Evolutionary conservation across 805 yeast genomes (phyloP).

Genomic region (Diddensiella caesifluorescens): DNA sequence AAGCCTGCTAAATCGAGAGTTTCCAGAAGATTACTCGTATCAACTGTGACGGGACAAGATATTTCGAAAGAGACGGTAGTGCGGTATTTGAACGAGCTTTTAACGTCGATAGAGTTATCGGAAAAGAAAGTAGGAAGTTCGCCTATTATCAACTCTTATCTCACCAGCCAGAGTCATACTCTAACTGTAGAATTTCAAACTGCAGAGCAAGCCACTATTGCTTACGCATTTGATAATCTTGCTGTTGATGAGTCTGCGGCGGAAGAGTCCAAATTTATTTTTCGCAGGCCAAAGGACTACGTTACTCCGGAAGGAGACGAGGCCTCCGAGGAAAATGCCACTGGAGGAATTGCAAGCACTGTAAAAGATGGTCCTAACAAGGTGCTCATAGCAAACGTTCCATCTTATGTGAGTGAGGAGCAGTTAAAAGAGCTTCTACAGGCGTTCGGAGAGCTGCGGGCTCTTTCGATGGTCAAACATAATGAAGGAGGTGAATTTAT

Average conservation of each 20-base stretch:
- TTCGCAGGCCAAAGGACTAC: slow-evolving; percentile 44
- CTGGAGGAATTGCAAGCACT: slow-evolving; percentile 2
- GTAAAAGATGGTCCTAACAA: slow-evolving; percentile 34
- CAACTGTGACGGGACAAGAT: background rate
- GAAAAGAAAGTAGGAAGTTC: slow-evolving; percentile 5
- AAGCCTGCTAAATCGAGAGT: slow-evolving; percentile 9
- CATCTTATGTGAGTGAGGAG: slow-evolving; percentile 39
- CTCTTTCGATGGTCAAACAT: slow-evolving; percentile 39
- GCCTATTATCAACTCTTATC: slow-evolving; percentile 7
- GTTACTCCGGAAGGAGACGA: slow-evolving; percentile 30
- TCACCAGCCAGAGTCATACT: background rate
- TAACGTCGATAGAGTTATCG: slow-evolving; percentile 10
- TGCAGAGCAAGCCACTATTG: slow-evolving; percentile 50
- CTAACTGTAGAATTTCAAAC: slow-evolving; percentile 42
- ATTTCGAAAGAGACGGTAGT: slow-evolving; percentile 5
- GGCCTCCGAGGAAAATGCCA: slow-evolving; percentile 10
- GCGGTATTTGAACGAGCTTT: slow-evolving; percentile 8
- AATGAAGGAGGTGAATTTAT: slow-evolving; percentile 45
- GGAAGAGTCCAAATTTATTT: slow-evolving; percentile 3
- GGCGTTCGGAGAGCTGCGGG: slow-evolving; percentile 38
- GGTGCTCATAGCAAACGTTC: slow-evolving; percentile 43
- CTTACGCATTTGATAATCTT: slow-evolving; percentile 39
- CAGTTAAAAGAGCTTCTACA: slow-evolving; percentile 40
- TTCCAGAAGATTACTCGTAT: slow-evolving; percentile 5
- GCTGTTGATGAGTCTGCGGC: slow-evolving; percentile 10